Evolutionary conservation across 2,329 filamentous ascomycete genomes (phyloP).

Genomic region (Proliferodiscus dingleyae): DNA sequence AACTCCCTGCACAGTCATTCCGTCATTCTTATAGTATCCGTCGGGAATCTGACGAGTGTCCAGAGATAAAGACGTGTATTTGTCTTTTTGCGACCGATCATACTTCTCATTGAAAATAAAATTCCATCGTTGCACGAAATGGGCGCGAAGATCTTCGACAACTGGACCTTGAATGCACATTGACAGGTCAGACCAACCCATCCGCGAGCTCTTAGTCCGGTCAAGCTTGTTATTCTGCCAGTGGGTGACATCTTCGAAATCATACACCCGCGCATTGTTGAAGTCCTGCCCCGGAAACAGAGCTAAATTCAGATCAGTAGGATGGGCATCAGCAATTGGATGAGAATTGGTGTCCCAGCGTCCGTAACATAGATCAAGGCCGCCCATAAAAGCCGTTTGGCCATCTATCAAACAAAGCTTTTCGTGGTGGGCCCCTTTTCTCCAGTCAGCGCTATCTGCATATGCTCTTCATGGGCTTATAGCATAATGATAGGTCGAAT

Average conservation of each 20-base stretch:
- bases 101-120: conserved; percentile 87
- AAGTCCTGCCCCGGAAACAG: conserved; percentile 89
- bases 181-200: conserved; percentile 90
- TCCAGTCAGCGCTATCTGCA: too few relatives aligned
- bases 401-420: conserved; percentile 82
- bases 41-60: conserved; percentile 16
- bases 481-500: too few relatives aligned
- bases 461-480: too few relatives aligned
- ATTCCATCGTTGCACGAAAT: conserved; percentile 88
- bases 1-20: conserved; percentile 13
- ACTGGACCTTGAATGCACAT: conserved; percentile 71
- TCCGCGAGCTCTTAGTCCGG: conserved; percentile 70
- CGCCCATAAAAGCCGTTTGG: conserved; percentile 83
- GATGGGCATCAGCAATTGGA: conserved; percentile 70
- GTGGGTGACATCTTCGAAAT: conserved; percentile 69
- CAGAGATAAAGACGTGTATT: conserved; percentile 34
- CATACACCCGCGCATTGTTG: conserved; percentile 82
- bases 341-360: conserved; percentile 87
- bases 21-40: conserved; percentile 24
- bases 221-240: conserved; percentile 87
- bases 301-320: conserved; percentile 67
- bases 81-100: conserved; percentile 42
- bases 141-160: conserved; percentile 66
- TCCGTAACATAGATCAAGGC: conserved; percentile 81
- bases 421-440: conserved; percentile 75